A percentile compares a stretch with the other conserved stretches of the same genome.
phyloP scores from a whole-genome alignment of 306 rosid genomes.

The Abrus precatorius region DNA sequence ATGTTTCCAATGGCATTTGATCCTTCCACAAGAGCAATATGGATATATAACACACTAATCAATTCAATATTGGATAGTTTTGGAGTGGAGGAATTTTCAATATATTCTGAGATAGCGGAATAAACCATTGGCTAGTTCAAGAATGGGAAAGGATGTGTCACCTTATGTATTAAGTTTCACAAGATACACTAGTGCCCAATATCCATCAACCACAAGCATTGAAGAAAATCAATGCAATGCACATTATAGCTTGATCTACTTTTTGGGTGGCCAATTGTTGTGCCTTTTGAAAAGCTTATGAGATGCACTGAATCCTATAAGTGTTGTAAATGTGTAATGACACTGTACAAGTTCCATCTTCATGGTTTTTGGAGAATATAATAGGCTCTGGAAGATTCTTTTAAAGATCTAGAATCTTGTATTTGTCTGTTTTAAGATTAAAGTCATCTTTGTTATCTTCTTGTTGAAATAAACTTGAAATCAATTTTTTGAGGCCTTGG shows the following conservation, averaged over 20 bases:
- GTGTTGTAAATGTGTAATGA: slow-evolving; percentile 1
- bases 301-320: slow-evolving; percentile 21
- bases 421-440: slow-evolving; percentile 29
- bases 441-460: slow-evolving; percentile 27
- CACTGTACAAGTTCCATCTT: slow-evolving; percentile 23
- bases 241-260: slow-evolving; percentile 25
- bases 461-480: slow-evolving; percentile 31
- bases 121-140: slow-evolving; percentile 50
- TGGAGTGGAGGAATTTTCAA: slow-evolving; percentile 45
- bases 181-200: slow-evolving; percentile 39
- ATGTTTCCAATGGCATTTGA: slow-evolving; percentile 50
- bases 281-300: slow-evolving; percentile 28
- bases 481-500: slow-evolving; percentile 40
- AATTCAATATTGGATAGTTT: slow-evolving; percentile 48
- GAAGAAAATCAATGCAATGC: slow-evolving; percentile 45
- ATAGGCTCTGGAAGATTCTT: slow-evolving; percentile 24
- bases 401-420: slow-evolving; percentile 37
- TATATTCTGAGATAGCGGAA: slow-evolving; percentile 46
- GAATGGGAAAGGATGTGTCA: slow-evolving; percentile 43
- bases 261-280: slow-evolving; percentile 43
- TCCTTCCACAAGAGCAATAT: slow-evolving; percentile 52
- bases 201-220: slow-evolving; percentile 39
- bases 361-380: slow-evolving; percentile 35
- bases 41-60: slow-evolving; percentile 48
- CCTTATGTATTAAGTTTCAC: slow-evolving; percentile 38